Evolutionary conservation across 2,329 filamentous ascomycete species (phyloP), one percentile per base, ranked within the genome.

Genomic region (Alternaria sp.): DNA sequence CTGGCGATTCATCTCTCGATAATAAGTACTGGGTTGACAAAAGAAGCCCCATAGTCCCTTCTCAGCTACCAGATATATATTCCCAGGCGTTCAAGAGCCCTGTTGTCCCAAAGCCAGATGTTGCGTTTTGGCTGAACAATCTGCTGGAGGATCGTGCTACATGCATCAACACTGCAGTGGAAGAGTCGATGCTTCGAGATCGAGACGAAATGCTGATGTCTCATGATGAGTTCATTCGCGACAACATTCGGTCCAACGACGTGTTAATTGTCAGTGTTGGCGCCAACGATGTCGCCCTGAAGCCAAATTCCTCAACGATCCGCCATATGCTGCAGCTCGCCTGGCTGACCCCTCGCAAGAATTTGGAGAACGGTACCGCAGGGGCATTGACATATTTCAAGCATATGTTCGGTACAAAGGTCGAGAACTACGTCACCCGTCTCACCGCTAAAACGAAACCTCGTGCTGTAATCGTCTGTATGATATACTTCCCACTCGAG

Each of bases 401-500:
- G 20, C 11, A 68, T 5, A 49, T 79, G 36, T 79, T 80, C 59
- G 68, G 73, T 1, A 53, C 60, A 1, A 69, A 74, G 25, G 60
- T 70, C 0, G 67, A 76, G 52, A 38, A 68, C 4, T 80, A 79
- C 55, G 61, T 79, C 46, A 40, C 52, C 0, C 64, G 61, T 2
- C 32, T 79, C 9, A 66, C 70, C 5, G 62, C 68, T 5, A 71
- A 68, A 25, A 73, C 70, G 2, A 78, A 74, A 51, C 78, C 78
- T 2, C 68, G 71, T 10, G 73, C 73, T 12, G 68, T 79, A 11
- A 66, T 79, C 16, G 67, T 78, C 4, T 79, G 76, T 57, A 79
- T 78, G 76, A 80, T 80, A 36, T 80, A 79, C 62, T 79, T 67
- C 54, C 77, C 77, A 0, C 67, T 79, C 5, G 75, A 79, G 59